Evolutionary conservation across 257 asterid species (phyloP).

Genomic region (Solanum peruvianum): DNA sequence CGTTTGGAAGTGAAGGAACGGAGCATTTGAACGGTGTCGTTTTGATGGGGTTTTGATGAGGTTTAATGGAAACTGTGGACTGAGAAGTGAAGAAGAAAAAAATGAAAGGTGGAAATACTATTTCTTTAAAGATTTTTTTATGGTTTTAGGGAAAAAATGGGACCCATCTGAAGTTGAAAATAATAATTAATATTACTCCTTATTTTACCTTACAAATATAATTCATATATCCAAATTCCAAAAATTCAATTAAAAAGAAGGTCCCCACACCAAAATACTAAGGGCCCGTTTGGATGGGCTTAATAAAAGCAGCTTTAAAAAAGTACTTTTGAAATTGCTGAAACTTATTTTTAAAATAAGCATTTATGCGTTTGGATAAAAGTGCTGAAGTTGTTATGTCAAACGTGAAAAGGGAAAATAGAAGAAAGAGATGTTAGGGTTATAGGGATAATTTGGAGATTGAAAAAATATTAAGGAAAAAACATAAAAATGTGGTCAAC

Average conservation of each 20-base stretch:
- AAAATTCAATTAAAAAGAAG: neutral
- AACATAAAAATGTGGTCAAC: too few species aligned
- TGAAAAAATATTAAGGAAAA: too few species aligned
- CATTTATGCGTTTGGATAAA: too few species aligned
- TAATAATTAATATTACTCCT: neutral
- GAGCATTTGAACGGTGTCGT: constrained; percentile 35
- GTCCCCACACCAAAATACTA: neutral
- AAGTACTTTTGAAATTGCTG: too few species aligned
- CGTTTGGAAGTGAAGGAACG: constrained; percentile 33
- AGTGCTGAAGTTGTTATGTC: too few species aligned
- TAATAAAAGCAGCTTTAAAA: too few species aligned
- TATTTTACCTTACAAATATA: too few species aligned
- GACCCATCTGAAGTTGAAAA: neutral
- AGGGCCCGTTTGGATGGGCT: too few species aligned
- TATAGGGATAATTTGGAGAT: too few species aligned
- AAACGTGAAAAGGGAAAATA: too few species aligned
- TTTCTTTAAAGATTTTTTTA: neutral
- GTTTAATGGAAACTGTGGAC: neutral
- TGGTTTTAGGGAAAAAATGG: neutral
- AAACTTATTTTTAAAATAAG: too few species aligned
- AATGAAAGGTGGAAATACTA: neutral
- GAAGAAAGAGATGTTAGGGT: too few species aligned
- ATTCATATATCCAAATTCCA: neutral
- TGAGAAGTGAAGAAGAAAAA: neutral
- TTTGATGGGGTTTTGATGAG: constrained; percentile 11